Percentiles rank a stretch among this genome's conserved stretches.
These are phyloP conservation scores for Pittosporum tobira DNA, from an alignment of 129 eudicot genomes.

Conservation along the genomic window DNA sequence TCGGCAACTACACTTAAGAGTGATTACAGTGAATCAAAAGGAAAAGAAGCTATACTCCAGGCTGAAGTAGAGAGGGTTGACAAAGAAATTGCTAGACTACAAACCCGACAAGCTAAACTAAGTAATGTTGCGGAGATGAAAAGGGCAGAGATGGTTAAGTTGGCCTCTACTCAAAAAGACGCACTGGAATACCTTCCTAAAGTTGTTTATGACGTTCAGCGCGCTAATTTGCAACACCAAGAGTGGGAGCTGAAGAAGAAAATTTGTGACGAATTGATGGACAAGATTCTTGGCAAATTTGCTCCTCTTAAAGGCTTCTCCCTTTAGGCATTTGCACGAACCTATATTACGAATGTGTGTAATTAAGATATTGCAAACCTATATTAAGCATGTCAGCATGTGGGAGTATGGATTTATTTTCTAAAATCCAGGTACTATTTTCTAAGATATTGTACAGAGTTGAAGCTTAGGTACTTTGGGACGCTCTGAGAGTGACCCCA, in stretches of 20 bases:
- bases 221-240: background rate
- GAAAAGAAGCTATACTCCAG: background rate
- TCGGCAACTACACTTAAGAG: slow-evolving; percentile 2
- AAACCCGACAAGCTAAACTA: slow-evolving; percentile 1
- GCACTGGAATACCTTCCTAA: slow-evolving; percentile 9
- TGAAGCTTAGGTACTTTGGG: too few species aligned
- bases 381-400: too few species aligned
- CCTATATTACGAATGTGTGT: too few species aligned
- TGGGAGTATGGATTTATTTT: too few species aligned
- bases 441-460: too few species aligned
- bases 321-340: background rate
- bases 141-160: slow-evolving; percentile 1
- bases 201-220: slow-evolving; percentile 13
- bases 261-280: background rate
- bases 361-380: too few species aligned
- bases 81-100: slow-evolving; percentile 10
- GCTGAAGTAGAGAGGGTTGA: slow-evolving; percentile 15
- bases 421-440: too few species aligned
- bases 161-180: background rate
- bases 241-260: slow-evolving; percentile 19
- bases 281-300: slow-evolving; percentile 16
- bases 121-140: background rate
- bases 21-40: slow-evolving; percentile 1
- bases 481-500: too few species aligned
- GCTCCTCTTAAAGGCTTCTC: slow-evolving; percentile 23